A percentile compares a stretch with the other conserved stretches of the same genome.
Evolutionary conservation across 257 asterid genomes (phyloP).

Genomic region (Nicotiana paniculata): DNA sequence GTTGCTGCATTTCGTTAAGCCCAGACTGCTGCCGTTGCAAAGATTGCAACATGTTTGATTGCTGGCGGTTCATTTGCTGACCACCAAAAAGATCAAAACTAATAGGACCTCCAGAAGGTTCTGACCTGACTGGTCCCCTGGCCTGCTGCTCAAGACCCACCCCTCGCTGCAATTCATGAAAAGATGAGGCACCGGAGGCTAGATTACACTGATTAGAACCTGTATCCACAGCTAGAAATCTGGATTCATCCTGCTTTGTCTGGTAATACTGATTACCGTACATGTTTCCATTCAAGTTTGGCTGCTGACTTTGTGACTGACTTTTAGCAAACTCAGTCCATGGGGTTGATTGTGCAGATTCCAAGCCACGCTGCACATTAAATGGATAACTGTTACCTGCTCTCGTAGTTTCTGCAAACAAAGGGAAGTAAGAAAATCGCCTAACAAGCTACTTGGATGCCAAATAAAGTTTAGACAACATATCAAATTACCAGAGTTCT

Average conservation of each 20-base stretch:
- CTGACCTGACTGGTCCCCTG: constrained; percentile 46
- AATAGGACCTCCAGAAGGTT: constrained; percentile 50
- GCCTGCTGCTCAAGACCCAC: constrained; percentile 49
- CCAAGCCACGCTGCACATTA: constrained; percentile 36
- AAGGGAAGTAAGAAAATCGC: neutral
- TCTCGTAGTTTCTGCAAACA: constrained; percentile 38
- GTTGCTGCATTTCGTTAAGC: constrained; percentile 55
- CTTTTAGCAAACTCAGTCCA: constrained; percentile 39
- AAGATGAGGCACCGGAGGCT: constrained; percentile 46
- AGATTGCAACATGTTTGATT: constrained; percentile 54
- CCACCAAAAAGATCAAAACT: constrained; percentile 89
- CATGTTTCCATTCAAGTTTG: constrained; percentile 53
- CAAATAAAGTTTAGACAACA: neutral
- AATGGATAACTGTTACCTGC: constrained; percentile 38
- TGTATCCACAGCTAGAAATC: constrained; percentile 51
- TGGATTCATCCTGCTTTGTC: constrained; percentile 56
- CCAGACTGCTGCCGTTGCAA: constrained; percentile 72
- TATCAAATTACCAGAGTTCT: constrained; percentile 32
- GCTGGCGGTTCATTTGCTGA: constrained; percentile 76
- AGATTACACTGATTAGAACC: constrained; percentile 44
- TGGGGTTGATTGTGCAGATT: constrained; percentile 37
- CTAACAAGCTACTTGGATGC: constrained; percentile 3
- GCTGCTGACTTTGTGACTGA: constrained; percentile 51
- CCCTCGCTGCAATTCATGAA: constrained; percentile 56
- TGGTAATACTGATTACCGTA: constrained; percentile 55